Evolutionary conservation across 2,329 filamentous ascomycete genomes (phyloP).

Genomic region (Aspergillus sp.): DNA sequence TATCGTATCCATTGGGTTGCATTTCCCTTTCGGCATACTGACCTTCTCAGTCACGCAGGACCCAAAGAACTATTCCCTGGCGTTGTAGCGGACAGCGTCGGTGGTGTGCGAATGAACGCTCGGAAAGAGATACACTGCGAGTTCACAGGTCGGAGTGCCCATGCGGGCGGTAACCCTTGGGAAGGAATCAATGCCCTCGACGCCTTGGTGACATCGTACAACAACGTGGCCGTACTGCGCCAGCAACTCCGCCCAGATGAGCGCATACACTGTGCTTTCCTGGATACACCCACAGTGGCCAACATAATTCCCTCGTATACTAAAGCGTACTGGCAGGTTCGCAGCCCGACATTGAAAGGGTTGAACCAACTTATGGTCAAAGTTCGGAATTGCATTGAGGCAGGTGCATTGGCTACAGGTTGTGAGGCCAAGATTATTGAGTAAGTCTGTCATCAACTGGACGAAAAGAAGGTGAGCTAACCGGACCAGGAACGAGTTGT

Average conservation of each 20-base stretch:
- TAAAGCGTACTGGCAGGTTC: slow-evolving; percentile 48
- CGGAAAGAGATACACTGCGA: slow-evolving; percentile 40
- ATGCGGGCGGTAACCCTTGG: slow-evolving; percentile 61
- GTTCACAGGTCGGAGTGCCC: slow-evolving; percentile 56
- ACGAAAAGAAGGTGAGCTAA: neutral
- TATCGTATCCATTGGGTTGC: too few species aligned
- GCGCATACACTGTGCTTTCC: slow-evolving; percentile 57
- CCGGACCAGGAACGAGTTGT: slow-evolving; percentile 30
- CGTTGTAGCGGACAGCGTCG: slow-evolving; percentile 26
- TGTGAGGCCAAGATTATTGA: slow-evolving; percentile 36
- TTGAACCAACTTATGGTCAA: slow-evolving; percentile 35
- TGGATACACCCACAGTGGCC: slow-evolving; percentile 54
- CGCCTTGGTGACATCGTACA: slow-evolving; percentile 52
- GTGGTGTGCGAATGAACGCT: slow-evolving; percentile 35
- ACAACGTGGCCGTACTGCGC: slow-evolving; percentile 53
- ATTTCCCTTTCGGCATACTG: neutral
- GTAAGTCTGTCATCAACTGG: slow-evolving; percentile 19
- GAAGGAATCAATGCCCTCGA: slow-evolving; percentile 62
- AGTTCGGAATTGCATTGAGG: slow-evolving; percentile 39
- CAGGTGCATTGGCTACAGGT: slow-evolving; percentile 38
- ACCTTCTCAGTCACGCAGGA: slow-evolving; percentile 26
- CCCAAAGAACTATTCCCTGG: slow-evolving; percentile 29
- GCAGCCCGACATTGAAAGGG: slow-evolving; percentile 47
- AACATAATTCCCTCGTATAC: slow-evolving; percentile 60
- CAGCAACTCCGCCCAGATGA: slow-evolving; percentile 59